These are phyloP conservation scores for Malus hybrid DNA, from an alignment of 331 rosid species.

Conservation along the genomic window DNA sequence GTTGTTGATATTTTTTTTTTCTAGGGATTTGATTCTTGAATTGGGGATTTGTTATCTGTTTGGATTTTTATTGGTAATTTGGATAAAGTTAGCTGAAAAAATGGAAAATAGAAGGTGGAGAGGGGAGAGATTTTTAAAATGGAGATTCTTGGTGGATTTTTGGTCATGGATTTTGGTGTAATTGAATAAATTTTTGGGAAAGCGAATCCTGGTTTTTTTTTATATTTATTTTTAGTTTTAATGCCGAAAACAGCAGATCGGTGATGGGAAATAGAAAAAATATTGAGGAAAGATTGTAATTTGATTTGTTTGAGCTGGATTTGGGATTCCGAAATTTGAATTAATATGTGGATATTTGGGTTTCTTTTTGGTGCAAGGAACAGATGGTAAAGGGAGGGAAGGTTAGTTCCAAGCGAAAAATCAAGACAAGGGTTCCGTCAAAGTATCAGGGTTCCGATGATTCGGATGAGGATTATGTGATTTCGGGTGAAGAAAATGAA, in stretches of 20 bases:
- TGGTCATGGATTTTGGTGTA: neutral
- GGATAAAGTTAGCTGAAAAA: neutral
- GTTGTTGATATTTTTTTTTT: neutral
- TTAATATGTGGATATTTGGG: conserved; percentile 3
- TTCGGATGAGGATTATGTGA: conserved; percentile 81
- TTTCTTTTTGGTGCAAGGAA: conserved; percentile 14
- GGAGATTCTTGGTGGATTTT: neutral
- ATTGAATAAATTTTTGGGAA: neutral
- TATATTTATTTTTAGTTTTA: neutral
- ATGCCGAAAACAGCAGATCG: conserved; percentile 35
- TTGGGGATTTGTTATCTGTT: neutral
- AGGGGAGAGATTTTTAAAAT: neutral
- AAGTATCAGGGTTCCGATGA: conserved; percentile 54
- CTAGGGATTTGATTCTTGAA: neutral
- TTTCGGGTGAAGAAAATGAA: conserved; percentile 51
- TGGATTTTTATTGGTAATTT: neutral
- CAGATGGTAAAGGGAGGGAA: conserved; percentile 83
- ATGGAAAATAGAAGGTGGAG: neutral
- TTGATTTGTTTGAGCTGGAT: neutral
- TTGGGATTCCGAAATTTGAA: neutral
- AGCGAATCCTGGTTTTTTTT: neutral
- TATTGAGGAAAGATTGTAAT: neutral
- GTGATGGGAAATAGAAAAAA: conserved; percentile 6
- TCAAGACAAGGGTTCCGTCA: conserved; percentile 27
- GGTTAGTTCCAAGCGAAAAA: conserved; percentile 29